Percentiles rank a stretch among this genome's conserved stretches.
Conservation (phyloP, 1,284 basidiomycete genomes). For the Malassezia vespertilionis region DNA sequence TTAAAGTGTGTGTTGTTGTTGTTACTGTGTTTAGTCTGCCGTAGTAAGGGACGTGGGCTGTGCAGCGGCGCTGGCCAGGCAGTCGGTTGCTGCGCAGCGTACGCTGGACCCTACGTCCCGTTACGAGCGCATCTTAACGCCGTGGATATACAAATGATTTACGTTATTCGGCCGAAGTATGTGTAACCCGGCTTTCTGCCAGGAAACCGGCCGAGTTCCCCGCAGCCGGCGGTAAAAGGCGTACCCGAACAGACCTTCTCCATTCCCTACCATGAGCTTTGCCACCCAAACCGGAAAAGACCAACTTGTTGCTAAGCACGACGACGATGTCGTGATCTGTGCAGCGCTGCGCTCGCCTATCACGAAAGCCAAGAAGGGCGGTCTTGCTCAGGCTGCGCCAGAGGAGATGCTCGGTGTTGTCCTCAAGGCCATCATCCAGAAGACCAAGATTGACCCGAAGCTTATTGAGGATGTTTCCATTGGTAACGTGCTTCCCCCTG, state of each 20-base stretch:
- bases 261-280: conserved; percentile 14
- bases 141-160: too few relatives aligned
- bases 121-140: too few relatives aligned
- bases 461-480: conserved; percentile 66
- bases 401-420: conserved; percentile 75
- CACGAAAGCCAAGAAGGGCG: conserved; percentile 82
- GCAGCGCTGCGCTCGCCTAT: conserved; percentile 76
- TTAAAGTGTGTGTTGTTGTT: background rate
- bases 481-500: conserved; percentile 85
- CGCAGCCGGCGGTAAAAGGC: conserved; percentile 2
- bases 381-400: conserved; percentile 71
- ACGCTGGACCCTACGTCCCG: too few relatives aligned
- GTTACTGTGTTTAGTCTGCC: too few relatives aligned
- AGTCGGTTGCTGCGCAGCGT: too few relatives aligned
- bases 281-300: conserved; percentile 13
- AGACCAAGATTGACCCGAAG: conserved; percentile 60
- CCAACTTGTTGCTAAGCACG: conserved; percentile 26
- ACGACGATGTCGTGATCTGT: conserved; percentile 66
- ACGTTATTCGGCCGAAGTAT: conserved; percentile 4
- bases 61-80: too few relatives aligned
- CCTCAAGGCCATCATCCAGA: conserved; percentile 44
- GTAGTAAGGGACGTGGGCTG: too few relatives aligned
- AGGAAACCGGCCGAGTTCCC: background rate
- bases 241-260: background rate
- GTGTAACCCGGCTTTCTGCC: background rate